Evolutionary conservation across 805 yeast genomes (phyloP).

Genomic region (Starmerella potacharoeniae): DNA sequence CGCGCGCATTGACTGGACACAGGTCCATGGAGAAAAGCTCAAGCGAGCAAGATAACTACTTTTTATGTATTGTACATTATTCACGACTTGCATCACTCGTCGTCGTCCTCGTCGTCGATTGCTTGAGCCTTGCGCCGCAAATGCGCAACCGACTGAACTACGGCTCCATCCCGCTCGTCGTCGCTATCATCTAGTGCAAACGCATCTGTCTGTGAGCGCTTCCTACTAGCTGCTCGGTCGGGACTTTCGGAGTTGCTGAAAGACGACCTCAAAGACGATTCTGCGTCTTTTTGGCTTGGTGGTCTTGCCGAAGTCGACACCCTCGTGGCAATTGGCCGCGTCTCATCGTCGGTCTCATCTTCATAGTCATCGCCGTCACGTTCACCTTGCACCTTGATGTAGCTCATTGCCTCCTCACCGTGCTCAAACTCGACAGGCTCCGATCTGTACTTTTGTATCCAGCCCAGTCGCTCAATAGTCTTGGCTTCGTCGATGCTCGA

Average conservation of each 20-base stretch:
- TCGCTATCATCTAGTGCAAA: conserved; percentile 31
- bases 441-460: conserved; percentile 35
- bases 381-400: conserved; percentile 20
- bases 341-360: conserved; percentile 11
- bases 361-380: conserved; percentile 22
- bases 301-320: too few species aligned
- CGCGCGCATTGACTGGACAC: conserved; percentile 28
- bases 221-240: neutral
- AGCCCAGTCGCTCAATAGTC: conserved; percentile 30
- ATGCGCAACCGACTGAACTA: conserved; percentile 18
- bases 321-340: neutral
- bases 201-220: conserved; percentile 7
- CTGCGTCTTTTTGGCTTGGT: too few species aligned
- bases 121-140: conserved; percentile 3
- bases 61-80: neutral
- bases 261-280: too few species aligned
- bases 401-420: conserved; percentile 31
- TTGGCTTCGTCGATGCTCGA: conserved; percentile 26
- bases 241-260: too few species aligned
- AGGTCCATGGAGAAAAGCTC: conserved; percentile 22
- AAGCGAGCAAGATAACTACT: conserved; percentile 8
- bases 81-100: neutral
- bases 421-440: conserved; percentile 31
- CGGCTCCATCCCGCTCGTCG: conserved; percentile 16
- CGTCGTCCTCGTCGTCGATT: conserved; percentile 15